phyloP scores from a whole-genome alignment of 495 filamentous ascomycete species.

The Chaetomium fimeti region DNA sequence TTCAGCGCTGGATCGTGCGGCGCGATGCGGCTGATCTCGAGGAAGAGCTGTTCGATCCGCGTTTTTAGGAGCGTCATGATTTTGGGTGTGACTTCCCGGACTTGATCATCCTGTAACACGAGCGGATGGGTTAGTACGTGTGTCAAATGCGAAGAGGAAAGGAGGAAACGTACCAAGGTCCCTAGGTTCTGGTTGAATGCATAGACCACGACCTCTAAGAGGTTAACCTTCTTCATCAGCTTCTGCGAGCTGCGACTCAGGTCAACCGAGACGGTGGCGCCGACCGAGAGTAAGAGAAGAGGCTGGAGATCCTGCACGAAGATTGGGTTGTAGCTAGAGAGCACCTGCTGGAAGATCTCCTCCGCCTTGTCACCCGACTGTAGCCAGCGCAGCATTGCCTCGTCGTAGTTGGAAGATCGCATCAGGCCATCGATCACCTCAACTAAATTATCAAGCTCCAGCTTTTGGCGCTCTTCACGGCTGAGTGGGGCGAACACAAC shows the following conservation, averaged over 20 bases:
- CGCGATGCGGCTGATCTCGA: conserved; percentile 59
- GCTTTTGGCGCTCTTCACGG: conserved; percentile 45
- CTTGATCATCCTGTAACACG: conserved; percentile 63
- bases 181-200: conserved; percentile 45
- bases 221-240: conserved; percentile 60
- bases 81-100: conserved; percentile 67
- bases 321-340: conserved; percentile 68
- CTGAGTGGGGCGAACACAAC: conserved; percentile 38
- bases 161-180: conserved; percentile 46
- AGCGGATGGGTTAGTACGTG: conserved; percentile 23
- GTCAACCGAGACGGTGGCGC: conserved; percentile 72
- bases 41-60: conserved; percentile 69
- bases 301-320: conserved; percentile 71
- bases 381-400: conserved; percentile 72
- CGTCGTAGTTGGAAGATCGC: conserved; percentile 64
- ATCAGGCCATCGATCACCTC: conserved; percentile 64
- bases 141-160: neutral
- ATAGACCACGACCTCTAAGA: conserved; percentile 72
- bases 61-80: conserved; percentile 72
- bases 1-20: conserved; percentile 64
- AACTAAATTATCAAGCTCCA: conserved; percentile 64
- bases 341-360: conserved; percentile 77
- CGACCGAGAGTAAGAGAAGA: conserved; percentile 78
- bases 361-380: conserved; percentile 71
- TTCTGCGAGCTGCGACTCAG: conserved; percentile 56